A percentile compares a stretch with the other conserved stretches of the same genome.
Conservation (phyloP, 2,329 filamentous ascomycete species). For the Aspergillus sojae region DNA sequence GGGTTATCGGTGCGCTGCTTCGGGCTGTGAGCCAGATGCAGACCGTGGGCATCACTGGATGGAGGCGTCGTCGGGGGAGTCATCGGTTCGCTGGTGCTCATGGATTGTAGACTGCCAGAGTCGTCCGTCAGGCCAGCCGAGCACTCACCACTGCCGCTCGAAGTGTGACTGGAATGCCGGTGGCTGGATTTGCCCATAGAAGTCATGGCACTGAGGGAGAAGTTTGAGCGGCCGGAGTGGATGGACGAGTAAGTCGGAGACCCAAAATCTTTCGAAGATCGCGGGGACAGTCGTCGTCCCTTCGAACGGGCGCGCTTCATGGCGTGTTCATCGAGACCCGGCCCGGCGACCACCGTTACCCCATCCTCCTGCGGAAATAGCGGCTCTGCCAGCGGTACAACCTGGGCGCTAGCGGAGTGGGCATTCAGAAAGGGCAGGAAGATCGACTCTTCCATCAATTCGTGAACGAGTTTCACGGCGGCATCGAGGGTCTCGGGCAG, state of each 20-base stretch:
- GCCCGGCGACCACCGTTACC: slow-evolving; percentile 34
- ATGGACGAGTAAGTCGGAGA: slow-evolving; percentile 29
- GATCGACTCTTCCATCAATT: slow-evolving; percentile 97
- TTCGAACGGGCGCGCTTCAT: slow-evolving; percentile 32
- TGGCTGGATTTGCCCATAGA: slow-evolving; percentile 37
- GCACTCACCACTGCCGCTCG: slow-evolving; percentile 41
- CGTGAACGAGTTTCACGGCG: slow-evolving; percentile 85
- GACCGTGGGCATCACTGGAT: slow-evolving; percentile 42
- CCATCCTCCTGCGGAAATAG: slow-evolving; percentile 42
- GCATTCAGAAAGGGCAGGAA: slow-evolving; percentile 87
- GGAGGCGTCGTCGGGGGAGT: slow-evolving; percentile 56
- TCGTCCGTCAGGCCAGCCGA: slow-evolving; percentile 49
- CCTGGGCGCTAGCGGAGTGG: slow-evolving; percentile 52
- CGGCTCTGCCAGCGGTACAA: slow-evolving; percentile 49
- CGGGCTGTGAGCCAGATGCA: slow-evolving; percentile 38
- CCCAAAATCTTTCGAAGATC: slow-evolving; percentile 36
- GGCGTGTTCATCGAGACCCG: slow-evolving; percentile 34
- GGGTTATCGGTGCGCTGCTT: slow-evolving; percentile 49
- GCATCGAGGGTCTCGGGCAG: slow-evolving; percentile 77
- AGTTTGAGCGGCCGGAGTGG: slow-evolving; percentile 30
- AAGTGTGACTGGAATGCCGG: slow-evolving; percentile 40
- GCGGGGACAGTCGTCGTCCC: slow-evolving; percentile 34
- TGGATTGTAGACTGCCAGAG: slow-evolving; percentile 45
- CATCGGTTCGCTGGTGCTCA: slow-evolving; percentile 48
- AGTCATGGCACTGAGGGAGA: slow-evolving; percentile 35